Conservation (phyloP, 2,329 filamentous ascomycete species). For the Calonectria fujianensis region DNA sequence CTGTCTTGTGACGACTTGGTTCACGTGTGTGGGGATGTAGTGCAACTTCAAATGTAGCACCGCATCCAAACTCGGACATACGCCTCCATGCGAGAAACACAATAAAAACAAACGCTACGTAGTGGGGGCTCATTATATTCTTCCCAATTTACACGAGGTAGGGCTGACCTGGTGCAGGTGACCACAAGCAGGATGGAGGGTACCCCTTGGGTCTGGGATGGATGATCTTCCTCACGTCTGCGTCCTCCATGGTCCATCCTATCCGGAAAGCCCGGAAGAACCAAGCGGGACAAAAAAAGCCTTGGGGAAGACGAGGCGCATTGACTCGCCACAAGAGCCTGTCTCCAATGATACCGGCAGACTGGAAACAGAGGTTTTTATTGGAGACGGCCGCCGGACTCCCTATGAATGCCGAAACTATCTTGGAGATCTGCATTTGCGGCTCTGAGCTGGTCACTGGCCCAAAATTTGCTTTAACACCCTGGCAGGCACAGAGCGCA, state of each 20-base stretch:
- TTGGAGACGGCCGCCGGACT: slow-evolving; percentile 28
- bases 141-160: slow-evolving; percentile 24
- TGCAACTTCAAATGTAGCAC: slow-evolving; percentile 26
- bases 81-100: slow-evolving; percentile 19
- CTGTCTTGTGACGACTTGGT: slow-evolving; percentile 28
- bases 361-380: background rate
- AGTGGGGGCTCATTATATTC: slow-evolving; percentile 31
- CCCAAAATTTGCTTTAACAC: background rate
- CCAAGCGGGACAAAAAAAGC: background rate
- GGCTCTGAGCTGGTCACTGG: slow-evolving; percentile 27
- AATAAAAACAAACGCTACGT: slow-evolving; percentile 6
- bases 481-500: slow-evolving; percentile 16
- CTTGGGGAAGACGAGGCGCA: slow-evolving; percentile 1
- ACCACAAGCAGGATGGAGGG: slow-evolving; percentile 24
- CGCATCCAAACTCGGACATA: background rate
- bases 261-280: slow-evolving; percentile 34
- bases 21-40: slow-evolving; percentile 27
- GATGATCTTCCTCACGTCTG: slow-evolving; percentile 13
- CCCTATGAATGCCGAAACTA: slow-evolving; percentile 33
- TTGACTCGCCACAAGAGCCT: background rate
- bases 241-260: slow-evolving; percentile 12
- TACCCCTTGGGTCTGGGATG: slow-evolving; percentile 2
- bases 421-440: slow-evolving; percentile 23
- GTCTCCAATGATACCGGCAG: slow-evolving; percentile 12
- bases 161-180: slow-evolving; percentile 37